Conservation (phyloP, 1,139 yeast genomes). For the Geotrichum siamense region DNA sequence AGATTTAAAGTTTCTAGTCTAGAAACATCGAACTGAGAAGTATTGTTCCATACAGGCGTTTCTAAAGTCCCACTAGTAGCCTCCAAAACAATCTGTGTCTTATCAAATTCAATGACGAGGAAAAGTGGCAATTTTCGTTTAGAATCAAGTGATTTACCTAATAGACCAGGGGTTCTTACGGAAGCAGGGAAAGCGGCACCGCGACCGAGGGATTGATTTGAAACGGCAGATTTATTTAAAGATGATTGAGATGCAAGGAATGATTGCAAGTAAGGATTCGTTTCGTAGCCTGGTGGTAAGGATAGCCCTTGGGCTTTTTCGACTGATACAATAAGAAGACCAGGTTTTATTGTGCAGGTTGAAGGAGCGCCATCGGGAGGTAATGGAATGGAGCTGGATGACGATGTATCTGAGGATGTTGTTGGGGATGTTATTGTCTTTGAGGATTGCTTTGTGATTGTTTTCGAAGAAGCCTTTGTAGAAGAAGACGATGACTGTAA, state of each 20-base stretch:
- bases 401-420: neutral
- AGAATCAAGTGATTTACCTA: constrained; percentile 5
- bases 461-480: neutral
- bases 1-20: constrained; percentile 52
- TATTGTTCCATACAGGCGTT: constrained; percentile 71
- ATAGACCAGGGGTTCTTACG: neutral
- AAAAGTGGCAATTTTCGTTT: constrained; percentile 33
- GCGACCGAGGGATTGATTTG: neutral
- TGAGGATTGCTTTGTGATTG: neutral
- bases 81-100: constrained; percentile 72
- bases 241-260: constrained; percentile 19
- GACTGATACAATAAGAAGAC: constrained; percentile 61
- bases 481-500: neutral
- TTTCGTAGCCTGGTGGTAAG: constrained; percentile 47
- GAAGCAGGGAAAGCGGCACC: neutral
- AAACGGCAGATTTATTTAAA: constrained; percentile 2
- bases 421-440: neutral
- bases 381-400: neutral
- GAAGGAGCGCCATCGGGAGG: constrained; percentile 1
- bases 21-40: constrained; percentile 86
- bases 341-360: constrained; percentile 45
- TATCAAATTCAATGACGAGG: constrained; percentile 41
- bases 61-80: constrained; percentile 66
- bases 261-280: constrained; percentile 15
- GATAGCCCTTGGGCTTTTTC: constrained; percentile 54